A percentile compares a stretch with the other conserved stretches of the same genome.
phyloP scores from a whole-genome alignment of 2,329 filamentous ascomycete genomes.

The Penicillium frequentans region DNA sequence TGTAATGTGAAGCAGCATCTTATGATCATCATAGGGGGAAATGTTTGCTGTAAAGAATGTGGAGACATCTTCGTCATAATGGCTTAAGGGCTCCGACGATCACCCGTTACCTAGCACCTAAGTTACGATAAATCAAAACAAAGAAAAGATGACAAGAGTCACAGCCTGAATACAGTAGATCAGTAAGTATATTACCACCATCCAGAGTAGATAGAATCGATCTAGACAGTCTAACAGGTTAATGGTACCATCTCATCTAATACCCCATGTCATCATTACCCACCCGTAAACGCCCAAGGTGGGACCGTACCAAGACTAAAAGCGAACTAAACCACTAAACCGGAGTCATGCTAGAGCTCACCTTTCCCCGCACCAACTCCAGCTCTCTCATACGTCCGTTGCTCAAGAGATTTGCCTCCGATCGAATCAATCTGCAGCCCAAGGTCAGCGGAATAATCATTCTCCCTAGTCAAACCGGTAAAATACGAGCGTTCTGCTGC shows the following conservation, averaged over 20 bases:
- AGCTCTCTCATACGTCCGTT: not conserved
- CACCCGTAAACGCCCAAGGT: not conserved
- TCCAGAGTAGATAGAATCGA: not conserved
- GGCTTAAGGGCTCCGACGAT: not conserved
- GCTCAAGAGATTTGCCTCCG: not conserved
- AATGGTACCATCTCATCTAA: not conserved
- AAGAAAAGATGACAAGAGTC: not conserved
- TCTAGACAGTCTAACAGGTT: not conserved
- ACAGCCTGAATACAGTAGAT: not conserved
- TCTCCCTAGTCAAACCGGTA: not conserved
- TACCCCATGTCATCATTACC: slow-evolving; percentile 2
- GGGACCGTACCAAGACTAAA: not conserved
- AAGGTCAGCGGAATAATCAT: not conserved
- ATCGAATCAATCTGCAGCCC: slow-evolving; percentile 2
- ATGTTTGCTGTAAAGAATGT: not conserved
- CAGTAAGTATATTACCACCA: not conserved
- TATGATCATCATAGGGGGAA: not conserved
- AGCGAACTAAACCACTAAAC: not conserved
- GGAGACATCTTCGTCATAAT: not conserved
- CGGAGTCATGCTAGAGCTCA: not conserved
- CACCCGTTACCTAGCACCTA: not conserved
- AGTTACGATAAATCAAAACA: not conserved
- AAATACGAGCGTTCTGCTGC: not conserved
- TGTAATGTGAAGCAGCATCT: not conserved
- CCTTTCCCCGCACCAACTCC: slow-evolving; percentile 10